Conservation (phyloP, 768 basidiomycete species). For the Pisolithus marmoratus region DNA sequence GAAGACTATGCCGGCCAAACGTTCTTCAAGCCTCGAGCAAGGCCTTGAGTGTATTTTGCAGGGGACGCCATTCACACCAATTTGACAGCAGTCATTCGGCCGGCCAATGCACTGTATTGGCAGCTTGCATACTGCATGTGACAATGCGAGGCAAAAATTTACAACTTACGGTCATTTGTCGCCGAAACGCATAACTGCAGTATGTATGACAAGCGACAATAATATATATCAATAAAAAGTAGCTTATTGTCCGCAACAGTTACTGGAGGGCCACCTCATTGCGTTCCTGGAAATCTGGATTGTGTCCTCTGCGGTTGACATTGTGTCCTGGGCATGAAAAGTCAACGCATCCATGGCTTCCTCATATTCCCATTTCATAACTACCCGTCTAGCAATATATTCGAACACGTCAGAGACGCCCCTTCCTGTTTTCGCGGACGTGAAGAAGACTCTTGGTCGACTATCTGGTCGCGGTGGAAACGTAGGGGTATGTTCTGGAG, state of each 20-base stretch:
- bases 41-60: no score
- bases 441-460: slow-evolving; percentile 65
- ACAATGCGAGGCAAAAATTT: no score
- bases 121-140: no score
- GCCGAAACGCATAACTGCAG: no score
- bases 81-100: no score
- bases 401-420: slow-evolving; percentile 72
- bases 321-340: slow-evolving; percentile 36
- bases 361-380: slow-evolving; percentile 61
- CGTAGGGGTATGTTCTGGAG: slow-evolving; percentile 10
- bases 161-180: no score
- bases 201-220: background rate
- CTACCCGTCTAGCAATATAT: slow-evolving; percentile 63
- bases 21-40: no score
- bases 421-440: slow-evolving; percentile 74
- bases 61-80: no score
- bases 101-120: no score
- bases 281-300: slow-evolving; percentile 23
- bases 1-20: no score
- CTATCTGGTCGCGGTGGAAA: slow-evolving; percentile 32
- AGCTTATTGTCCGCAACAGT: slow-evolving; percentile 16
- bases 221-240: slow-evolving; percentile 17
- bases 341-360: slow-evolving; percentile 46
- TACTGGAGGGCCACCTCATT: slow-evolving; percentile 6
- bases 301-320: slow-evolving; percentile 25